Percentiles rank a stretch among this genome's conserved stretches.
Evolutionary conservation across 768 basidiomycete species (phyloP).

Genomic region (Agaricus sinodeliciosus): DNA sequence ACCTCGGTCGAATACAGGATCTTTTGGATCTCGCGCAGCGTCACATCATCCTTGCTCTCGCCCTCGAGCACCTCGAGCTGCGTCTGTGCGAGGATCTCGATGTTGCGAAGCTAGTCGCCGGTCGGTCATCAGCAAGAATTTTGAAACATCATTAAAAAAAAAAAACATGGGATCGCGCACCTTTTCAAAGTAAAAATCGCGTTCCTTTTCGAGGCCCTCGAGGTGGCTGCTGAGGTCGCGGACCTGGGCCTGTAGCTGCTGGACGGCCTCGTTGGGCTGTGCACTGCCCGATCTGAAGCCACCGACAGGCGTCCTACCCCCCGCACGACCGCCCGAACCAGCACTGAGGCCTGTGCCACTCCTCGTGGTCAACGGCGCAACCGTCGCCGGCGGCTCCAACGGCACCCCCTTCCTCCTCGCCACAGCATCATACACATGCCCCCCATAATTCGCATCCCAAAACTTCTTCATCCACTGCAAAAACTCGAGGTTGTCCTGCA

Average conservation of each 20-base stretch:
- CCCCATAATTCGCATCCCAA: conserved; percentile 91
- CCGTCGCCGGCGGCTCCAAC: conserved; percentile 71
- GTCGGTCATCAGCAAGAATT: neutral
- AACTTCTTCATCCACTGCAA: conserved; percentile 95
- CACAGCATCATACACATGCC: conserved; percentile 81
- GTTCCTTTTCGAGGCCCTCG: conserved; percentile 92
- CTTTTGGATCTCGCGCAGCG: conserved; percentile 76
- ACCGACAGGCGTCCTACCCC: conserved; percentile 67
- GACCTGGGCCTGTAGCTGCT: conserved; percentile 68
- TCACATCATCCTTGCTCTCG: conserved; percentile 49
- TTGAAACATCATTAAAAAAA: neutral
- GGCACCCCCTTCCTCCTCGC: conserved; percentile 74
- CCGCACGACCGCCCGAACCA: conserved; percentile 33
- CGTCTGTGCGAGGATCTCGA: conserved; percentile 88
- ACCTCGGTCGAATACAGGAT: conserved; percentile 97
- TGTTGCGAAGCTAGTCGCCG: conserved; percentile 74
- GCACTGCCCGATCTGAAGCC: conserved; percentile 65
- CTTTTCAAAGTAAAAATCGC: conserved; percentile 99
- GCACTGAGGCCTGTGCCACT: conserved; percentile 18
- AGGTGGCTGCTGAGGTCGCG: conserved; percentile 76
- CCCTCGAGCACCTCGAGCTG: conserved; percentile 59
- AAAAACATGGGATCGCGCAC: conserved; percentile 35
- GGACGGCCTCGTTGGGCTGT: conserved; percentile 59
- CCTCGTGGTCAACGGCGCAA: conserved; percentile 52
- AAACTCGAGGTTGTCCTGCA: conserved; percentile 99